A percentile compares a stretch with the other conserved stretches of the same genome.
Evolutionary conservation across 768 basidiomycete genomes (phyloP).

Genomic region (Termitomyces sp.): DNA sequence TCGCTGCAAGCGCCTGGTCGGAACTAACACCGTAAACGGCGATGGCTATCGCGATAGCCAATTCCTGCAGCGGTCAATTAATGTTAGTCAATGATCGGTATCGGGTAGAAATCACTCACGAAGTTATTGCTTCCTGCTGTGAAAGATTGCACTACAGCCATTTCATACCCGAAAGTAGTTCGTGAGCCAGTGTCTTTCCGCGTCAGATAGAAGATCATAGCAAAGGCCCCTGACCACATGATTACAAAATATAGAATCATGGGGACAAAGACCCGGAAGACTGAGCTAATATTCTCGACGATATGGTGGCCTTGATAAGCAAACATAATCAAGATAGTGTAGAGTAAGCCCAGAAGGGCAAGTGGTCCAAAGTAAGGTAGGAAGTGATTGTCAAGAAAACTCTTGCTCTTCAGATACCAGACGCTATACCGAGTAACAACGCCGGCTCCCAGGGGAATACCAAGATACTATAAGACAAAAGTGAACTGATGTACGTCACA

Average conservation of each 20-base stretch:
- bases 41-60: conserved; percentile 81
- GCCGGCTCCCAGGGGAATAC: conserved; percentile 75
- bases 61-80: conserved; percentile 45
- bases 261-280: conserved; percentile 81
- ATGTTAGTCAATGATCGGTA: neutral
- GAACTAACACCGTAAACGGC: conserved; percentile 76
- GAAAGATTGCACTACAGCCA: conserved; percentile 75
- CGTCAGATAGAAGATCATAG: conserved; percentile 27
- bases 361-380: conserved; percentile 67
- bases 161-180: conserved; percentile 51
- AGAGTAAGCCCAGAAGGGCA: conserved; percentile 72
- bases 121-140: conserved; percentile 81
- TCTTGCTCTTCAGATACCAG: conserved; percentile 39
- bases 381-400: conserved; percentile 55
- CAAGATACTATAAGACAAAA: conserved; percentile 56
- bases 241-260: conserved; percentile 66
- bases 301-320: conserved; percentile 69
- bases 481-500: neutral
- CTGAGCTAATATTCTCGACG: conserved; percentile 66
- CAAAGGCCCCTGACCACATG: conserved; percentile 1
- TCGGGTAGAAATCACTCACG: conserved; percentile 31
- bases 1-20: conserved; percentile 78
- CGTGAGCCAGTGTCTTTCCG: conserved; percentile 23
- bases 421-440: conserved; percentile 62
- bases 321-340: conserved; percentile 77